Conservation (phyloP, 148 eudicot genomes). For the Chenopodium berlandieri region DNA sequence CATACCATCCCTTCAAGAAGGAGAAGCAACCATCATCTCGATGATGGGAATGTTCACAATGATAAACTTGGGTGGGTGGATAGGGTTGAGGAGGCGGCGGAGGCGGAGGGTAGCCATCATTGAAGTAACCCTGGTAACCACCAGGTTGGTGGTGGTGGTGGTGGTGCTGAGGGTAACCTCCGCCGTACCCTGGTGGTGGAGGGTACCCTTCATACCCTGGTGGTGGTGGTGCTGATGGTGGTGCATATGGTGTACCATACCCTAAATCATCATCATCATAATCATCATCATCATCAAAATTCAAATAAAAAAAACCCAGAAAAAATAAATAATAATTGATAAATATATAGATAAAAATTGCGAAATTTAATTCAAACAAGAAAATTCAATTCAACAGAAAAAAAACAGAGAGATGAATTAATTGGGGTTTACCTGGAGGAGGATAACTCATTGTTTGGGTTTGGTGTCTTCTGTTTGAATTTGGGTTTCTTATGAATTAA, state of each 20-base stretch:
- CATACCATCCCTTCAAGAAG: conserved; percentile 60
- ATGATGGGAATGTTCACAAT: conserved; percentile 47
- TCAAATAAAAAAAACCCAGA: background rate
- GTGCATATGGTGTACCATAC: conserved; percentile 40
- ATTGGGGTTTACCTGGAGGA: conserved; percentile 19
- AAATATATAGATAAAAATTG: background rate
- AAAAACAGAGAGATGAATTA: background rate
- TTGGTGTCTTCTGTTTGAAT: background rate
- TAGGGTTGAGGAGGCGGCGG: conserved; percentile 49
- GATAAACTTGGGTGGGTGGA: conserved; percentile 43
- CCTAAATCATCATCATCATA: conserved; percentile 20
- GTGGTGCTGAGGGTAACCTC: conserved; percentile 45
- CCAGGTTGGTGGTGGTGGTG: conserved; percentile 27
- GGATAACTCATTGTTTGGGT: conserved; percentile 26
- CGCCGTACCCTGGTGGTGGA: conserved; percentile 41
- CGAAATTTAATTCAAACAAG: background rate
- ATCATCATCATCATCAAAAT: background rate
- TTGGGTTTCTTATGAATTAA: background rate
- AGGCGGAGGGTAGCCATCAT: conserved; percentile 49
- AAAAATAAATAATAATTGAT: background rate
- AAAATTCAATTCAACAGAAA: background rate
- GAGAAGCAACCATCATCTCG: conserved; percentile 39
- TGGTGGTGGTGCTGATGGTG: conserved; percentile 43
- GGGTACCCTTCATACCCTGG: conserved; percentile 38
- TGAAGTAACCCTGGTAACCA: conserved; percentile 64